A percentile compares a stretch with the other conserved stretches of the same genome.
phyloP scores from a whole-genome alignment of 2,329 filamentous ascomycete genomes.

The Fusarium sp. region DNA sequence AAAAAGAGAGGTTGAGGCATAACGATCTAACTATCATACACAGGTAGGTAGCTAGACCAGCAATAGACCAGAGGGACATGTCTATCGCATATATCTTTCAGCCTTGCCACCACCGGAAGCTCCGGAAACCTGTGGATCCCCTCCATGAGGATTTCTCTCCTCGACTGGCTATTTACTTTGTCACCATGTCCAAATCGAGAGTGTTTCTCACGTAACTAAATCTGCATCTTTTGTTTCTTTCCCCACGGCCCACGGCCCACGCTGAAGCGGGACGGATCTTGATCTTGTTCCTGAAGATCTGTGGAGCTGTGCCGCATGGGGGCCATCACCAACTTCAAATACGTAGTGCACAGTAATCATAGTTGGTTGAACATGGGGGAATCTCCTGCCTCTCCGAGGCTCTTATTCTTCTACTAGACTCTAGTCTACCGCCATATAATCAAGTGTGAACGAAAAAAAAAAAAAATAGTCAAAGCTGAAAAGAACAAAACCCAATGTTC shows the following conservation, averaged over 20 bases:
- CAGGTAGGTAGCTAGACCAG: too few relatives aligned
- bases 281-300: slow-evolving; percentile 36
- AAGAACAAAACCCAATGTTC: slow-evolving; percentile 30
- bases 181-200: slow-evolving; percentile 30
- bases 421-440: slow-evolving; percentile 18
- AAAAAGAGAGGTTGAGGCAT: neutral
- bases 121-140: slow-evolving; percentile 35
- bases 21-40: too few relatives aligned
- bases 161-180: slow-evolving; percentile 17
- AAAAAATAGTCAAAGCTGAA: slow-evolving; percentile 18
- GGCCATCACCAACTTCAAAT: slow-evolving; percentile 1
- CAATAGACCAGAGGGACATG: neutral
- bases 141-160: slow-evolving; percentile 25
- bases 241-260: too few relatives aligned
- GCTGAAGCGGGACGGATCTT: slow-evolving; percentile 25
- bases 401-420: slow-evolving; percentile 38
- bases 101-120: slow-evolving; percentile 31
- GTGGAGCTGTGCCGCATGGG: slow-evolving; percentile 10
- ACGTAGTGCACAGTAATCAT: neutral
- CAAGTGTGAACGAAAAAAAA: slow-evolving; percentile 13
- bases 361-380: slow-evolving; percentile 5
- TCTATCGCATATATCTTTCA: slow-evolving; percentile 16
- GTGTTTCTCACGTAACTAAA: slow-evolving; percentile 16
- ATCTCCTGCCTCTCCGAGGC: neutral
- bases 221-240: slow-evolving; percentile 22